phyloP scores from a whole-genome alignment of 106 monocot genomes.

The Apostasia shenzhenica region DNA sequence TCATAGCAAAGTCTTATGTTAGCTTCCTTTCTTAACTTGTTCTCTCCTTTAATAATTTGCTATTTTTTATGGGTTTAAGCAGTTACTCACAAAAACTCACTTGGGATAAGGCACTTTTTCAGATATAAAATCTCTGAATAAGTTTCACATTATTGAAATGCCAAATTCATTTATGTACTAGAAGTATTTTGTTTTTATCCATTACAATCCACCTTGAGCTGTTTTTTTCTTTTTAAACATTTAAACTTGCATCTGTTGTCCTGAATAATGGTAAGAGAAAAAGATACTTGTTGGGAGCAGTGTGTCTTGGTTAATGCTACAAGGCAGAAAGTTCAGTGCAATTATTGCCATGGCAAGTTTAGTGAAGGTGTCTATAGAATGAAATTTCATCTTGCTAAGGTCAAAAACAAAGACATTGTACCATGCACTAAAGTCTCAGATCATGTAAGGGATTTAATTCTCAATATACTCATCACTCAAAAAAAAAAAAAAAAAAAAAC shows the following conservation, averaged over 20 bases:
- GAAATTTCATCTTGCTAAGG: slow-evolving; percentile 58
- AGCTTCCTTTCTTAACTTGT: too few relatives aligned
- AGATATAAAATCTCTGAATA: too few relatives aligned
- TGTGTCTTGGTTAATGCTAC: slow-evolving; percentile 58
- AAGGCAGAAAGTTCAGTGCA: slow-evolving; percentile 49
- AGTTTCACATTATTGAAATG: too few relatives aligned
- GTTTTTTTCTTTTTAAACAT: background rate
- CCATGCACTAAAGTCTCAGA: slow-evolving; percentile 46
- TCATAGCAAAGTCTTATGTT: too few relatives aligned
- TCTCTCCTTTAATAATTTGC: too few relatives aligned
- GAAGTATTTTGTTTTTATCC: too few relatives aligned
- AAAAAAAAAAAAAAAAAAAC: slow-evolving; percentile 29
- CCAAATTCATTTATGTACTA: too few relatives aligned
- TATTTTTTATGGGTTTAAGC: too few relatives aligned
- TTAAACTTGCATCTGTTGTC: background rate
- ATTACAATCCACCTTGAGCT: too few relatives aligned
- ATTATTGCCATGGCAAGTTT: slow-evolving; percentile 47
- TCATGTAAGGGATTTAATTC: slow-evolving; percentile 34
- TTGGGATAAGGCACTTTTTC: too few relatives aligned
- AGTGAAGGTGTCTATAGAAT: slow-evolving; percentile 57
- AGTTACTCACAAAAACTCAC: too few relatives aligned
- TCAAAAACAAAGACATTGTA: slow-evolving; percentile 56
- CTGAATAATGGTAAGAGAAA: slow-evolving; percentile 52
- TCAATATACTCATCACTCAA: slow-evolving; percentile 25
- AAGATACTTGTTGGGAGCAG: slow-evolving; percentile 60